Percentiles rank a stretch among this genome's conserved stretches.
These are phyloP conservation scores for Blumeria graminis DNA, from an alignment of 2,329 filamentous ascomycete species.

Conservation along the genomic window DNA sequence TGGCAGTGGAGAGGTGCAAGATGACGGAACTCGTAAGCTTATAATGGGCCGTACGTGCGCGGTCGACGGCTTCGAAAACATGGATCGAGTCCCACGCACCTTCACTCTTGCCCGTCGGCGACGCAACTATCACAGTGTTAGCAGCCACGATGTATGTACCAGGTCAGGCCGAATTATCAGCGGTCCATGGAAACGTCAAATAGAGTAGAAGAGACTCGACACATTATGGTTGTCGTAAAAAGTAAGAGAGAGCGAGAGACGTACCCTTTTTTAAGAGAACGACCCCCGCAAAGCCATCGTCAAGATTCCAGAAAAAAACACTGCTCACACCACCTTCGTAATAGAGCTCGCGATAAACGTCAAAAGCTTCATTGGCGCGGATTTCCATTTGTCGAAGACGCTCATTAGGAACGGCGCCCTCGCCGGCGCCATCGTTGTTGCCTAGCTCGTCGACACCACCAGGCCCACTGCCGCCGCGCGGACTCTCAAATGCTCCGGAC, in stretches of 20 bases:
- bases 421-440: constrained; percentile 35
- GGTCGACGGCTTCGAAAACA: constrained; percentile 90
- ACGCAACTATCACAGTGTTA: constrained; percentile 28
- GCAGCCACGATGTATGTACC: background rate
- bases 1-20: constrained; percentile 52
- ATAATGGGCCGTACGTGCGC: constrained; percentile 80
- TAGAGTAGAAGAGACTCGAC: too few species aligned
- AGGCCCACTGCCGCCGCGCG: constrained; percentile 40
- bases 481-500: constrained; percentile 95
- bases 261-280: constrained; percentile 84
- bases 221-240: too few species aligned
- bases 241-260: constrained; percentile 11
- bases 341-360: constrained; percentile 89
- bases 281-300: constrained; percentile 92
- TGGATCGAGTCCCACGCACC: constrained; percentile 97
- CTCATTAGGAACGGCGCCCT: constrained; percentile 74
- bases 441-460: constrained; percentile 25
- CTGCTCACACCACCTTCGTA: constrained; percentile 90
- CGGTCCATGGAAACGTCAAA: too few species aligned
- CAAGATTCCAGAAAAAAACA: constrained; percentile 95
- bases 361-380: constrained; percentile 83
- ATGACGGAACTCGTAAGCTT: constrained; percentile 96
- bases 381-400: constrained; percentile 83
- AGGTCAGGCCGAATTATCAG: background rate
- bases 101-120: constrained; percentile 37